Base-by-base conservation (phyloP, 345 rosid species). In the Odontarrhena argentea region DNA sequence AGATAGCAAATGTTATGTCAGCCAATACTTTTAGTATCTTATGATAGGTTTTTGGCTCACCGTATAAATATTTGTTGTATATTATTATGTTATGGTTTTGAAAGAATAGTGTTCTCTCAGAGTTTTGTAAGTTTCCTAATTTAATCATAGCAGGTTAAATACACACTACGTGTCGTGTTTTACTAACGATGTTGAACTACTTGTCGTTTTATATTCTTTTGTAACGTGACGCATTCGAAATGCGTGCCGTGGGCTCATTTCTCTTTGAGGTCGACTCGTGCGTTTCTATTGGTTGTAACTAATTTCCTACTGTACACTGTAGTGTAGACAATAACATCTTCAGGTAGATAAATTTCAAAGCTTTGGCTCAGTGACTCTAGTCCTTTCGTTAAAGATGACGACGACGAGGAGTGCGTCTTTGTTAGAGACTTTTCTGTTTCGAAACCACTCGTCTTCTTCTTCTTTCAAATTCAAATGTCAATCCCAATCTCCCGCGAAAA, bases 1-100 rank as follows among this genome's bases (percentile, higher is more conserved):
- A 90, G 98, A 85, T 93, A 83, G 77, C 83, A 78, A 51, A 4
- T 32, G 44, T 24, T 6, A 11, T 5, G 11, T 18, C 25, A 38
- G 54, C 12, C 42, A 13, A 56, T 5, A 3, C n/a, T 55, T 55
- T 44, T 66, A 65, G 61, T 8, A 36, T 67, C 47, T 43, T 35
- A 53, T 7, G 18, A 34, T 70, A 61, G 70, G 65, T 30, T 47
- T 71, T 64, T 55, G 48, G 57, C 46, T 36, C 74, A 61, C 68
- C 63, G 36, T 70, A 61, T 10, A 11, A 26, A 9, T 2, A 7
- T n/a, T 40, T 71, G 18, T 37, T 71, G 75, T 71, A 71, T 55
- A 71, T 66, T 65, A 32, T 38, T 7, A 34, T 62, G 13, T 26
- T 62, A 42, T 53, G 35, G 1, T 18, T 45, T 49, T 14, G 8